Conservation (phyloP, 2,329 filamentous ascomycete genomes). For the Byssoonygena ceratinophila region DNA sequence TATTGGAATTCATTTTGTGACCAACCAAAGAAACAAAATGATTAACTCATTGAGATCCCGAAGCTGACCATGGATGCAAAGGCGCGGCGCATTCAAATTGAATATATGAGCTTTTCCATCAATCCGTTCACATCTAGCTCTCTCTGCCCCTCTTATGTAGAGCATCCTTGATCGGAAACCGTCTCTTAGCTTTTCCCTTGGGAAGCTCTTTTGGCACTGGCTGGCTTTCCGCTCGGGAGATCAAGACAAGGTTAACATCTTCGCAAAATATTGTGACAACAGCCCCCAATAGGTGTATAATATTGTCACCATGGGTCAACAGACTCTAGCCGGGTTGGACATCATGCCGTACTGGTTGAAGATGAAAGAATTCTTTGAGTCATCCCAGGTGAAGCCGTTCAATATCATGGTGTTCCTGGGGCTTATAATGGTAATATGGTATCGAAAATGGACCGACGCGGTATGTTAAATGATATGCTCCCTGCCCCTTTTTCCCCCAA, state of each 20-base stretch:
- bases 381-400: conserved; percentile 2
- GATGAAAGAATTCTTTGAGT: background rate
- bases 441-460: conserved; percentile 1
- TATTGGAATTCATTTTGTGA: background rate
- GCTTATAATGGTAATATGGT: conserved; percentile 8
- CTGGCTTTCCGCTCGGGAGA: too few relatives aligned
- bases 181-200: too few relatives aligned
- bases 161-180: background rate
- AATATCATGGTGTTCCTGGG: conserved; percentile 13
- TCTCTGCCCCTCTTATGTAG: background rate
- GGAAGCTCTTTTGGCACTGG: too few relatives aligned
- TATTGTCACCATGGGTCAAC: background rate
- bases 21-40: too few relatives aligned
- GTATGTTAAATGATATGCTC: background rate
- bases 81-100: background rate
- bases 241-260: too few relatives aligned
- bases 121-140: background rate
- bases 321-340: background rate
- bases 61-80: background rate
- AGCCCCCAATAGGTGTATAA: background rate
- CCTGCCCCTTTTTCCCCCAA: background rate
- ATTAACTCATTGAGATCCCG: background rate
- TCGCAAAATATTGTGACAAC: background rate
- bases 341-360: conserved; percentile 10
- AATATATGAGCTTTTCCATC: background rate